These are phyloP conservation scores for Diaporthe batatas DNA, from an alignment of 2,329 filamentous ascomycete species.

Conservation along the genomic window DNA sequence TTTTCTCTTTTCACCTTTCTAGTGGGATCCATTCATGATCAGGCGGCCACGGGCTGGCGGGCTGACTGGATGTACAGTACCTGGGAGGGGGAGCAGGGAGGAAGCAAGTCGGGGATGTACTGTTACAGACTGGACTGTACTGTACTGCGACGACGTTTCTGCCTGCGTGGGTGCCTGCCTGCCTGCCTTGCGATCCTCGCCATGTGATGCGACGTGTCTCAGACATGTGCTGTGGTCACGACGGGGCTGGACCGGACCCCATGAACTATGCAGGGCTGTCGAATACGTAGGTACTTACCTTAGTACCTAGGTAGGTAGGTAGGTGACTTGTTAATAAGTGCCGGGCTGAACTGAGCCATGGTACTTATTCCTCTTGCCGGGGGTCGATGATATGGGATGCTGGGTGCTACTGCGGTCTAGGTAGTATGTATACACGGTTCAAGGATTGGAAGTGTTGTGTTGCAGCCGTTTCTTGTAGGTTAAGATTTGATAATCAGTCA, in stretches of 20 bases:
- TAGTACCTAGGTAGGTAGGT: too few species aligned
- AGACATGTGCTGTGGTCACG: not conserved
- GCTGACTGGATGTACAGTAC: not conserved
- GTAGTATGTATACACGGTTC: not conserved
- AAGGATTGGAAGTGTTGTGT: slow-evolving; percentile 11
- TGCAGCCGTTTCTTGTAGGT: not conserved
- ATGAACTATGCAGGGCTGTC: too few species aligned
- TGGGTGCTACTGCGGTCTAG: too few species aligned
- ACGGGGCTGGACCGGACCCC: not conserved
- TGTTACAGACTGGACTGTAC: not conserved
- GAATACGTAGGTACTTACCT: too few species aligned
- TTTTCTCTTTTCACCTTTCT: too few species aligned
- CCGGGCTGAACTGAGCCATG: not conserved
- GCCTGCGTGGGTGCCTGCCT: not conserved
- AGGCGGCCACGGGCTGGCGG: too few species aligned
- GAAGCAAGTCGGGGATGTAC: not conserved
- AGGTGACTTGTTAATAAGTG: not conserved
- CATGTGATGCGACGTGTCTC: not conserved
- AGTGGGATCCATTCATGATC: too few species aligned
- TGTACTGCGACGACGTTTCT: slow-evolving; percentile 6
- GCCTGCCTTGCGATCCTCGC: too few species aligned
- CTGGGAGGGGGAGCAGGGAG: too few species aligned
- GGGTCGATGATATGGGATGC: too few species aligned
- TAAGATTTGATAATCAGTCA: not conserved
- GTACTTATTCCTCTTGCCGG: not conserved